Evolutionary conservation across 2,329 filamentous ascomycete species (phyloP).

Genomic region (Sarocladiaceae sp.): DNA sequence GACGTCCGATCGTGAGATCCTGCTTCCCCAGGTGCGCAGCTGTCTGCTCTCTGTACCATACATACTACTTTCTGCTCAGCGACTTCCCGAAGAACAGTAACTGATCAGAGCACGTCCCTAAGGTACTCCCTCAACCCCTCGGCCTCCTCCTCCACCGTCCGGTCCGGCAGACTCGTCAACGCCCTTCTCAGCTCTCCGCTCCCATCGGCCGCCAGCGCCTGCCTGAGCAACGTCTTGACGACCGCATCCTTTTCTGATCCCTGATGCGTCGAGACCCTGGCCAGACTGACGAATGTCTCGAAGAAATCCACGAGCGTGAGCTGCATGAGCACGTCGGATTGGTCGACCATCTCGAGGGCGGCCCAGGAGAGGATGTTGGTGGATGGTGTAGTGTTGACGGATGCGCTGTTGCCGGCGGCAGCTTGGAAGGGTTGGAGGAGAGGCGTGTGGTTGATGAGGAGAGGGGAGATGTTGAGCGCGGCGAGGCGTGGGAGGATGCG

Average conservation of each 20-base stretch:
- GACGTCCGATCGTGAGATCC: too few relatives aligned
- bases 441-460: not conserved
- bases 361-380: slow-evolving; percentile 37
- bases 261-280: slow-evolving; percentile 34
- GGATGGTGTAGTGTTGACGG: not conserved
- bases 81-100: too few relatives aligned
- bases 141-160: slow-evolving; percentile 45
- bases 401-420: not conserved
- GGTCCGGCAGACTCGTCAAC: slow-evolving; percentile 37
- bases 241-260: slow-evolving; percentile 27
- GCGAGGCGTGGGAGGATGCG: slow-evolving; percentile 45
- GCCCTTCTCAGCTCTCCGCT: slow-evolving; percentile 30
- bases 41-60: too few relatives aligned
- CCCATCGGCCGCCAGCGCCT: slow-evolving; percentile 28
- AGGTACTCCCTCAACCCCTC: slow-evolving; percentile 38
- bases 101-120: not conserved
- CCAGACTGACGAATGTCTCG: slow-evolving; percentile 41
- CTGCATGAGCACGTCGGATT: slow-evolving; percentile 42
- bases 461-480: slow-evolving; percentile 32
- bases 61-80: too few relatives aligned
- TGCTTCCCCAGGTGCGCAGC: too few relatives aligned
- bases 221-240: slow-evolving; percentile 32
- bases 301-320: slow-evolving; percentile 47
- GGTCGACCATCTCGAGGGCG: slow-evolving; percentile 45
- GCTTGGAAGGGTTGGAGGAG: not conserved